Evolutionary conservation across 2,329 filamentous ascomycete genomes (phyloP), one percentile per base, ranked within the genome.

Genomic region (Aureobasidium melanogenum): DNA sequence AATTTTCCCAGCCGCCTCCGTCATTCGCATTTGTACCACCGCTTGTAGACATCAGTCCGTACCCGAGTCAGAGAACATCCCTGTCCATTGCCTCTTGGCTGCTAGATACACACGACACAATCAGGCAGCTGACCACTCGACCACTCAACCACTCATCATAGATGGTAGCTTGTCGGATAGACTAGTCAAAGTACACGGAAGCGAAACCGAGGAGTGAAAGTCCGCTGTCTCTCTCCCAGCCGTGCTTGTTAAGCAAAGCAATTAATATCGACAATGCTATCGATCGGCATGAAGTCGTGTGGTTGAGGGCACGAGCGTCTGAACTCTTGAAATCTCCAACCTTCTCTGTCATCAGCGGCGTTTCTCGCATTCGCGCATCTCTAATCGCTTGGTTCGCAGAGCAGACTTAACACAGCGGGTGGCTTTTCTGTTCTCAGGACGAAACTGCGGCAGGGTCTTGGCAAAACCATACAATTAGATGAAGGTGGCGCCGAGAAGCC

Each of bases 1-100:
- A 54, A 54, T 54, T 36, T 47, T 41, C 9, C 50, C 50, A 28
- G 54, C 54, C 54, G 7, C 41, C 54, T 57, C 28, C 54, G 54
- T 57, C 54, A 57, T 57, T 17, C 36, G 36, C 36, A n/a, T n/a
- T 14, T 41, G 15, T 41, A 19, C 36, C 36, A 54, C n/a, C 19
- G 22, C 7, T 38, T n/a, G n/a, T 14, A 52, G 32, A 38, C 32
- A 54, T 41, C 34, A 39, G 5, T 28, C 19, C 22, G 50, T 24
- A 15, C 28, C 36, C 34, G 24, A 54, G 14, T 30, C n/a, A 30
- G 24, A 8, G 19, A 38, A 9, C n/a, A 51, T 36, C 30, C 30
- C 17, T 41, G 50, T 26, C 24, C 24, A 17, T 22, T 19, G 17
- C 15, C 36, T 17, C 15, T 19, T 41, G n/a, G 19, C 15, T 36